Conservation (phyloP, 1,284 basidiomycete species). For the Somion occarium region DNA sequence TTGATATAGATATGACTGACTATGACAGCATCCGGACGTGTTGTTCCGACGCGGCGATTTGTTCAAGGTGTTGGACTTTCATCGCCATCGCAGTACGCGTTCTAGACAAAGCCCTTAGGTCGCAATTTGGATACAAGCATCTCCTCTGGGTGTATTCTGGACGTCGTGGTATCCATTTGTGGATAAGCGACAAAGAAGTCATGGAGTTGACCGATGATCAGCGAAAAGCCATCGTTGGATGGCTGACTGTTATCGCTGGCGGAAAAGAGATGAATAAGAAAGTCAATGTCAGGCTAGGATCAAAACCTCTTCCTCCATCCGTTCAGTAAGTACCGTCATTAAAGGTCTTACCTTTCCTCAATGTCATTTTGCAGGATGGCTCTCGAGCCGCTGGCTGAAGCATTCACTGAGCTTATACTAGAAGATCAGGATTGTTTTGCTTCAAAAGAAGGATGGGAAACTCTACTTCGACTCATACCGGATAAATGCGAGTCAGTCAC, state of each 20-base stretch:
- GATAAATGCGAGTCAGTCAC: slow-evolving; percentile 49
- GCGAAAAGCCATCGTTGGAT: slow-evolving; percentile 81
- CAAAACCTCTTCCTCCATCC: slow-evolving; percentile 61
- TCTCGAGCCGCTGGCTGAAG: slow-evolving; percentile 44
- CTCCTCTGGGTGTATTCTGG: slow-evolving; percentile 99
- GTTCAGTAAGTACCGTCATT: slow-evolving; percentile 51
- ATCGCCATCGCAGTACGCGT: slow-evolving; percentile 92
- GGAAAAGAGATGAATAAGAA: slow-evolving; percentile 83
- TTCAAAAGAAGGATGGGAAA: slow-evolving; percentile 67
- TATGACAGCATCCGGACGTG: slow-evolving; percentile 97
- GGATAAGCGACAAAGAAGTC: slow-evolving; percentile 91
- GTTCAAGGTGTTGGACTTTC: slow-evolving; percentile 91
- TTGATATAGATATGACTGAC: slow-evolving; percentile 99
- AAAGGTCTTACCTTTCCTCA: slow-evolving; percentile 1
- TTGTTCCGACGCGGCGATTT: slow-evolving; percentile 90
- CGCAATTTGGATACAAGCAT: slow-evolving; percentile 80
- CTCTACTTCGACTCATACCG: slow-evolving; percentile 74
- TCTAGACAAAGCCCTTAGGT: slow-evolving; percentile 74
- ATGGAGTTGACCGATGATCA: slow-evolving; percentile 91
- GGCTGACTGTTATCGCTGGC: slow-evolving; percentile 83
- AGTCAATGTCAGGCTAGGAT: slow-evolving; percentile 65
- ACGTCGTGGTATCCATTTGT: slow-evolving; percentile 96
- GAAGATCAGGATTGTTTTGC: slow-evolving; percentile 86
- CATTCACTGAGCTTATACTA: slow-evolving; percentile 73
- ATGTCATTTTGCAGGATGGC: slow-evolving; percentile 36